These are phyloP conservation scores for Gaeumannomyces tritici DNA, from an alignment of 2,329 filamentous ascomycete genomes.

Conservation along the genomic window DNA sequence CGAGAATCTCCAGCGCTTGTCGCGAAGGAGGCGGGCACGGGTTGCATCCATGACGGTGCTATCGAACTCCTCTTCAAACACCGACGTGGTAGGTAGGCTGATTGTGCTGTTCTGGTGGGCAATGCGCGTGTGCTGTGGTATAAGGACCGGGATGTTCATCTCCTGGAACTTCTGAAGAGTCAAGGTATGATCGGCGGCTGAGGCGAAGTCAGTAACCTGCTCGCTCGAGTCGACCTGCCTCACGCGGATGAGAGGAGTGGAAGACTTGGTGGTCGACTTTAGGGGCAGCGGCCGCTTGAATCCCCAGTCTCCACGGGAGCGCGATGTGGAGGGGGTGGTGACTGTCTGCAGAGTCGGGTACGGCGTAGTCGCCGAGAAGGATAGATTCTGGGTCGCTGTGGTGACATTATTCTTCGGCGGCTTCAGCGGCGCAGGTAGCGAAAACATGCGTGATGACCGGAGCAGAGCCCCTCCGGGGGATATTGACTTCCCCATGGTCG, in stretches of 20 bases:
- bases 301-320: conserved; percentile 80
- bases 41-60: conserved; percentile 32
- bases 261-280: conserved; percentile 61
- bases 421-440: conserved; percentile 68
- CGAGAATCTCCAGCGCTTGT: conserved; percentile 54
- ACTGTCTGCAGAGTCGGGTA: conserved; percentile 81
- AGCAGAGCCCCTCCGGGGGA: conserved; percentile 62
- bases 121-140: conserved; percentile 23
- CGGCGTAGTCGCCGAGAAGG: conserved; percentile 61
- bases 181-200: conserved; percentile 70
- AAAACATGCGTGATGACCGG: conserved; percentile 82
- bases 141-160: conserved; percentile 61
- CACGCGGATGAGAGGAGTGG: conserved; percentile 67
- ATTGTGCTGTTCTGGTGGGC: no score
- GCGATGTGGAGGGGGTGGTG: conserved; percentile 63
- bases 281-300: conserved; percentile 76
- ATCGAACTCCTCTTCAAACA: conserved; percentile 51
- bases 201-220: conserved; percentile 81
- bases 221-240: conserved; percentile 75
- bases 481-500: conserved; percentile 18
- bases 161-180: conserved; percentile 83
- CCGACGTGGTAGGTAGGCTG: conserved; percentile 34
- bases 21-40: conserved; percentile 23
- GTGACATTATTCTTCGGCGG: conserved; percentile 42
- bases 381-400: conserved; percentile 38